These are phyloP conservation scores for Setomelanomma holmii DNA, from an alignment of 2,329 filamentous ascomycete species.

Conservation along the genomic window DNA sequence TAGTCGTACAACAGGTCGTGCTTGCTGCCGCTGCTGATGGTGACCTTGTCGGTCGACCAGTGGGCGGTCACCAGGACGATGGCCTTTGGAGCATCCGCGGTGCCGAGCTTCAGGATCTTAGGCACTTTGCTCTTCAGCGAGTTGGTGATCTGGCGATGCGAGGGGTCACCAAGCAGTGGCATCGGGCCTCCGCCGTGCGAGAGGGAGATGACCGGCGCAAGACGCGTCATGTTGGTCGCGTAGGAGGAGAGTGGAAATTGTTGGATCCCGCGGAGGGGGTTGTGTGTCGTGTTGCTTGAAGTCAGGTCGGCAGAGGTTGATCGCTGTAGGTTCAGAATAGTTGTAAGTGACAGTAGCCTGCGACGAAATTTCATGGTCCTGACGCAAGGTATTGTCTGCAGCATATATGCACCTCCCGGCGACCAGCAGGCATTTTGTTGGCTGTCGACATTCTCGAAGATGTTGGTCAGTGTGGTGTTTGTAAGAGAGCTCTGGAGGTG, in stretches of 20 bases:
- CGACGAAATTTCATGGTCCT: constrained; percentile 25
- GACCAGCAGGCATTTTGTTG: constrained; percentile 6
- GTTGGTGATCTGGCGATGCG: constrained; percentile 58
- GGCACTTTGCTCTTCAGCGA: constrained; percentile 64
- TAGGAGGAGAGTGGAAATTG: constrained; percentile 34
- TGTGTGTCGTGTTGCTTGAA: constrained; percentile 27
- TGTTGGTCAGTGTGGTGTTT: constrained; percentile 15
- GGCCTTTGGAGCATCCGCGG: constrained; percentile 57
- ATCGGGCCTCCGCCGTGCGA: constrained; percentile 60
- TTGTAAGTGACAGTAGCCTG: constrained; percentile 19
- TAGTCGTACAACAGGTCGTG: constrained; percentile 66
- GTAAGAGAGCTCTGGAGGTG: constrained; percentile 21
- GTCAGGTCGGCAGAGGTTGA: constrained; percentile 13
- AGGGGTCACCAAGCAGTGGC: constrained; percentile 64
- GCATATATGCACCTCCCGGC: constrained; percentile 2
- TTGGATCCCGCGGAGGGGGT: constrained; percentile 33
- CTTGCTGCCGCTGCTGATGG: constrained; percentile 58
- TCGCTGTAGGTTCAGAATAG: constrained; percentile 13
- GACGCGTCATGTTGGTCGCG: constrained; percentile 37
- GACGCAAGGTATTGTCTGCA: not conserved
- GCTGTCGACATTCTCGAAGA: constrained; percentile 13
- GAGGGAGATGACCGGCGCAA: constrained; percentile 49
- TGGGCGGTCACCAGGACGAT: constrained; percentile 67
- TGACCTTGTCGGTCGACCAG: constrained; percentile 60
- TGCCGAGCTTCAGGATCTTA: constrained; percentile 62